Percentiles rank a stretch among this genome's conserved stretches.
Evolutionary conservation across 257 asterid species (phyloP).

Genomic region (Lantana camara): DNA sequence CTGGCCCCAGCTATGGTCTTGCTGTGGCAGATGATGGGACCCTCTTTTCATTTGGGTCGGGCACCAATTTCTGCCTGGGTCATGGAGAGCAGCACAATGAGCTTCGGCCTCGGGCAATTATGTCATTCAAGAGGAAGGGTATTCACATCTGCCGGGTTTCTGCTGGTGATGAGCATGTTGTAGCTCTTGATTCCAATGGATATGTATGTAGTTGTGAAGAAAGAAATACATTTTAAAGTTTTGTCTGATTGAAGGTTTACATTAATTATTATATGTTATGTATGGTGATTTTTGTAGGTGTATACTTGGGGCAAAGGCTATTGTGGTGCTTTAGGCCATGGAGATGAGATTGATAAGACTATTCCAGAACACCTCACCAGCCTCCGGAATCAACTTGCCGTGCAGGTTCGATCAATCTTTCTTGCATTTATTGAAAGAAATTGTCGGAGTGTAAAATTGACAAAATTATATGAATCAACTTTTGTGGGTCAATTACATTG

Average conservation of each 20-base stretch:
- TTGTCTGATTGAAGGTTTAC: not conserved
- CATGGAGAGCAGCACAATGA: slow-evolving; percentile 87
- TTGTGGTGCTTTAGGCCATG: slow-evolving; percentile 89
- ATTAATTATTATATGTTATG: not conserved
- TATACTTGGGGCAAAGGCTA: slow-evolving; percentile 95
- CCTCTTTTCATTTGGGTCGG: slow-evolving; percentile 78
- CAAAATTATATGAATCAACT: not conserved
- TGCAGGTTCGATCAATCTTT: slow-evolving; percentile 56
- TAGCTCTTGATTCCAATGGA: slow-evolving; percentile 87
- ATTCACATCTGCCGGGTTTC: slow-evolving; percentile 64
- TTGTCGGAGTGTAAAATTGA: not conserved
- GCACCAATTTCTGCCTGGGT: slow-evolving; percentile 84
- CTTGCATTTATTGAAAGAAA: slow-evolving; percentile 1
- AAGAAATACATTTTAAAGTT: not conserved
- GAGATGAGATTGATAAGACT: slow-evolving; percentile 80
- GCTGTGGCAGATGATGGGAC: slow-evolving; percentile 71
- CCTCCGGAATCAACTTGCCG: slow-evolving; percentile 59
- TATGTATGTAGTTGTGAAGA: slow-evolving; percentile 39
- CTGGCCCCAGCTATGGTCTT: slow-evolving; percentile 76
- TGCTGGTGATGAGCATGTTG: slow-evolving; percentile 90
- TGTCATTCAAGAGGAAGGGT: slow-evolving; percentile 63
- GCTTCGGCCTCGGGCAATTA: slow-evolving; percentile 64
- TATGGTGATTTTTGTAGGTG: slow-evolving; percentile 51
- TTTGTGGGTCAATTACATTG: no score
- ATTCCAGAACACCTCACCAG: slow-evolving; percentile 58